Conservation (phyloP, 345 rosid species). For the Arabis hirsuta region DNA sequence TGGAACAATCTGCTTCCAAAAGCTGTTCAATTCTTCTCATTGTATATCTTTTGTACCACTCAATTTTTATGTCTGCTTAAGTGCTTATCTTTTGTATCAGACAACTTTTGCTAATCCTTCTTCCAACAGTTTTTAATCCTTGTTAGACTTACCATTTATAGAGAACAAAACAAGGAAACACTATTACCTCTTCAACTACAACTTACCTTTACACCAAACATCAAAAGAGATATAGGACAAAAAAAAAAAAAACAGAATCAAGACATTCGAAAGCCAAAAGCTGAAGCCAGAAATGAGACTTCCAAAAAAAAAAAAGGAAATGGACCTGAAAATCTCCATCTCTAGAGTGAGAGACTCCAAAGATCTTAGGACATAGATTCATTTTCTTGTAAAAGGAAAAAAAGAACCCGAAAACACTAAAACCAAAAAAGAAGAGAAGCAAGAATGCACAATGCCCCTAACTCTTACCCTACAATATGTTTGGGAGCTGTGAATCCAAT, state of each 20-base stretch:
- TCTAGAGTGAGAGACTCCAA: conserved; percentile 29
- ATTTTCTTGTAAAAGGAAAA: conserved; percentile 17
- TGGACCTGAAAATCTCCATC: conserved; percentile 28
- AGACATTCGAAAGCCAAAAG: conserved; percentile 31
- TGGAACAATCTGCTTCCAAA: background rate
- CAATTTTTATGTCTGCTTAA: background rate
- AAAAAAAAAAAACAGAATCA: background rate
- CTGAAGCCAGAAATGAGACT: conserved; percentile 40
- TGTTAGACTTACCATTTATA: background rate
- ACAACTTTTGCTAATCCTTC: no score
- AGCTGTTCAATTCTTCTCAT: background rate
- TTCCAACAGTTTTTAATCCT: no score
- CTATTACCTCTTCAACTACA: conserved; percentile 18
- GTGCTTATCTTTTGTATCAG: background rate
- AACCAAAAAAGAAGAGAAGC: background rate
- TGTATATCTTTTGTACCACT: background rate
- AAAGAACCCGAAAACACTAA: background rate
- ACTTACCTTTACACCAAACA: conserved; percentile 30
- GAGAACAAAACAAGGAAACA: background rate
- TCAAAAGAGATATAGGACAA: background rate
- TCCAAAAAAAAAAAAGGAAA: background rate
- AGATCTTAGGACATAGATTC: conserved; percentile 21
- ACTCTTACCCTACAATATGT: conserved; percentile 70
- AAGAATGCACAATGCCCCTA: conserved; percentile 63
- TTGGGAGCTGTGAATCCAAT: conserved; percentile 86